phyloP scores from a whole-genome alignment of 1,139 yeast species.

The Yamadazyma sp. region DNA sequence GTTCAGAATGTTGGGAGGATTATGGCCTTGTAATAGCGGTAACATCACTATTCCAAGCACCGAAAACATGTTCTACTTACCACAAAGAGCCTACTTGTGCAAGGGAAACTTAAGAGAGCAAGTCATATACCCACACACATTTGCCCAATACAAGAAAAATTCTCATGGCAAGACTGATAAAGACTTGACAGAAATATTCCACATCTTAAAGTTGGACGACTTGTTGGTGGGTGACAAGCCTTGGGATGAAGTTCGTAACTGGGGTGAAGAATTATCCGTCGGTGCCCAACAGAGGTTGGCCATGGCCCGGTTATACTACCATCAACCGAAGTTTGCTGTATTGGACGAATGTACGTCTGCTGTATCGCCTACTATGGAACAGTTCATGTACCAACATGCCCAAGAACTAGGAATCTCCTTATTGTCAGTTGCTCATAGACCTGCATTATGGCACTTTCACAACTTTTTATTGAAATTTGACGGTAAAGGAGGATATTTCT shows the following conservation, averaged over 20 bases:
- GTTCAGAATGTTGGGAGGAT: constrained; percentile 85
- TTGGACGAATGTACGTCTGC: constrained; percentile 96
- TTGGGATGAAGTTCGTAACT: constrained; percentile 70
- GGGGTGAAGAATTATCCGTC: constrained; percentile 86
- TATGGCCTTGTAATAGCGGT: constrained; percentile 82
- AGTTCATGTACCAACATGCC: constrained; percentile 84
- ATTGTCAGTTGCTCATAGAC: constrained; percentile 87
- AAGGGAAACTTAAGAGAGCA: constrained; percentile 78
- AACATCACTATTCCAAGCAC: constrained; percentile 65
- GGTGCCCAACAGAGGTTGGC: constrained; percentile 95
- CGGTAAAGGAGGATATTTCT: constrained; percentile 75
- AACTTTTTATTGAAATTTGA: constrained; percentile 78
- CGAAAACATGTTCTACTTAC: constrained; percentile 79
- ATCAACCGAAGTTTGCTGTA: constrained; percentile 89
- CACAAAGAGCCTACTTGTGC: constrained; percentile 87
- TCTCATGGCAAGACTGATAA: constrained; percentile 51
- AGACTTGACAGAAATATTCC: constrained; percentile 62
- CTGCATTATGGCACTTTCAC: constrained; percentile 93
- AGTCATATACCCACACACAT: constrained; percentile 79
- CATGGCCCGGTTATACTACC: constrained; percentile 89
- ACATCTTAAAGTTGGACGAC: constrained; percentile 58
- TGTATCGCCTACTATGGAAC: constrained; percentile 88
- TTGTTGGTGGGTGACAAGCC: constrained; percentile 42
- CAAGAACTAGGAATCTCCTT: constrained; percentile 78
- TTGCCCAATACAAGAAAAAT: constrained; percentile 53